Evolutionary conservation across 2,329 filamentous ascomycete genomes (phyloP).

Genomic region (Ceratocystis variospora): DNA sequence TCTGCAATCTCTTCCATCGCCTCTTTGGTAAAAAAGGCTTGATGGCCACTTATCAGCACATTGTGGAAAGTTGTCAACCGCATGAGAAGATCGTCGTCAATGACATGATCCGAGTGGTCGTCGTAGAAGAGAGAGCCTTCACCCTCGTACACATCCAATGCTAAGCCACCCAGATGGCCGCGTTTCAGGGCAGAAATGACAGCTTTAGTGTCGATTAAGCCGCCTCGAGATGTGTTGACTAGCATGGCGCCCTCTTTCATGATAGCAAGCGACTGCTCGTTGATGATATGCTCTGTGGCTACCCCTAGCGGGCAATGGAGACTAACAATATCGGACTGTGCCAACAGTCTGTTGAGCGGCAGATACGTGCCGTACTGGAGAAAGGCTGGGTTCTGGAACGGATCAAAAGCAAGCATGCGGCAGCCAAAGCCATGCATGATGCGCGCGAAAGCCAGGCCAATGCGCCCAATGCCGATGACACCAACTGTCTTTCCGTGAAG

Average conservation of each 20-base stretch:
- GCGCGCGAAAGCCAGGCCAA: conserved; percentile 46
- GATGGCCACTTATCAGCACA: conserved; percentile 52
- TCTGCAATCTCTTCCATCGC: conserved; percentile 50
- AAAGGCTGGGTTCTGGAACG: conserved; percentile 38
- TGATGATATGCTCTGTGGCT: conserved; percentile 47
- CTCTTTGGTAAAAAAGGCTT: conserved; percentile 56
- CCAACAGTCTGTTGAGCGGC: conserved; percentile 41
- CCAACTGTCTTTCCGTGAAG: conserved; percentile 53
- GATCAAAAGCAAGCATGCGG: conserved; percentile 46
- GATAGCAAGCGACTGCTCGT: conserved; percentile 35
- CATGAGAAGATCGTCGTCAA: conserved; percentile 53
- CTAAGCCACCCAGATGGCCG: conserved; percentile 45
- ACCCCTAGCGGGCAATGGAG: conserved; percentile 53
- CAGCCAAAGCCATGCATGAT: conserved; percentile 55
- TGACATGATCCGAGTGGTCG: conserved; percentile 50
- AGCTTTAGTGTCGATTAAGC: conserved; percentile 45
- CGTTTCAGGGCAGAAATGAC: conserved; percentile 48
- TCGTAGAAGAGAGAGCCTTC: conserved; percentile 52
- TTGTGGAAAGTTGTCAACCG: conserved; percentile 55
- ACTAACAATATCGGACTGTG: conserved; percentile 45
- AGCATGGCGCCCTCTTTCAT: conserved; percentile 49
- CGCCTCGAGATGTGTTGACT: conserved; percentile 56
- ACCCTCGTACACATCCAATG: conserved; percentile 55
- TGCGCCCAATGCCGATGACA: conserved; percentile 50
- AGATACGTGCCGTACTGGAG: conserved; percentile 37